Base-by-base conservation (phyloP, 2,329 filamentous ascomycete genomes). In the Phaeophleospora eucalypticola region DNA sequence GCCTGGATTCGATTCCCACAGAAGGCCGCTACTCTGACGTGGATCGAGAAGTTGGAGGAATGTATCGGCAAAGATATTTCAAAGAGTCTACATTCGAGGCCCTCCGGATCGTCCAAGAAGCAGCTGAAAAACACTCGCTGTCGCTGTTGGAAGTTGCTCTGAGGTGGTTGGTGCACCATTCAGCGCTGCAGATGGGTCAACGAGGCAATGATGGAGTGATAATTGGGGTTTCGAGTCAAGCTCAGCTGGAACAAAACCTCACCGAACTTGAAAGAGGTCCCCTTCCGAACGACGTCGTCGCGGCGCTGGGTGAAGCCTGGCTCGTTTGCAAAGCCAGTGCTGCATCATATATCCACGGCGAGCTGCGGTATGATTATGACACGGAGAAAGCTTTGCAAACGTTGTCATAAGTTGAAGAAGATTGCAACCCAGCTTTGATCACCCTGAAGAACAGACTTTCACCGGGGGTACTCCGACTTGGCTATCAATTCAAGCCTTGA, bases 91-190 rank as follows among this genome's bases (percentile, higher is more conserved):
- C 70, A 48, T 73, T 76, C 43, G 62, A 68, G 43, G 71, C 70
- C 4, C 49, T 77, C 36, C 69, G 72, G 36, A 49, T 68, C 14
- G 48, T 74, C 19, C 59, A 67, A 40, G 53, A 63, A 1, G 62
- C 61, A 16, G 61, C 65, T 0, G 61, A 61, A 54, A 68, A 71
- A 54, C 65, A 73, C 54, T 63, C 63, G 1, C 24, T 77, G 24
- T 82, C 78, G 4, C 68, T 86, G 63, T 76, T 87, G 39, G 86
- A 90, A 69, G 80, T 78, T 16, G 84, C 84, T 2, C 69, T 89
- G 60, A 76, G 86, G 40, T 89, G 86, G 85, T 67, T 75, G 43
- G 76, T 79, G 43, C 83, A 89, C 63, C 86, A 90, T 36, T 7
- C 6, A 15, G 33, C 33, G n/a, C n/a, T 36, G n/a, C n/a, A 36